Percentiles rank a stretch among this genome's conserved stretches.
These are phyloP conservation scores for Kondoa malvinella DNA, from an alignment of 768 basidiomycete species.

Conservation along the genomic window DNA sequence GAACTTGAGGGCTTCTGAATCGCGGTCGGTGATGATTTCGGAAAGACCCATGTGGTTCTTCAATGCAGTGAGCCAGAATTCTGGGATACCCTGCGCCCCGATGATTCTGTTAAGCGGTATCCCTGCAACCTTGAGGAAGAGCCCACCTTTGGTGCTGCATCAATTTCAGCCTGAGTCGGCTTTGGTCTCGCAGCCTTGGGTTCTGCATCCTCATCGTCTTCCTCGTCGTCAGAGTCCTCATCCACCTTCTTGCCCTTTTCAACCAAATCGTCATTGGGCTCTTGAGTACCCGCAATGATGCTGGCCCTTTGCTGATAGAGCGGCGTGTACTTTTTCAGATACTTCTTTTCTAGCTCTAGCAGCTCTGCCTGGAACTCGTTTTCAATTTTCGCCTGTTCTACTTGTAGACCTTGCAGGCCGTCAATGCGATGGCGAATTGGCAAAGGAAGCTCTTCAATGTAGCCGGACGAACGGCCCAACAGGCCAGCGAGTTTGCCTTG, in stretches of 20 bases:
- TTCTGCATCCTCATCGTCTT: conserved; percentile 29
- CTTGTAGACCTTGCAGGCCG: conserved; percentile 84
- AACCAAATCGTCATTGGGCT: conserved; percentile 65
- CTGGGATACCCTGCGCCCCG: conserved; percentile 48
- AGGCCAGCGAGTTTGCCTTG: conserved; percentile 71
- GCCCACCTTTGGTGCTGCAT: conserved; percentile 22
- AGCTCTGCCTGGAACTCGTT: conserved; percentile 90
- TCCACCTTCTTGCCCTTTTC: conserved; percentile 66
- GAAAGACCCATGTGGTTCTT: conserved; percentile 72
- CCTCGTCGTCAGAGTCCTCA: conserved; percentile 39
- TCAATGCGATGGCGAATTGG: conserved; percentile 70
- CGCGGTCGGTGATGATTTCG: conserved; percentile 83
- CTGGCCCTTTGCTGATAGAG: conserved; percentile 69
- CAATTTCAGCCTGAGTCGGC: conserved; percentile 26
- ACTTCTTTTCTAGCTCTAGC: conserved; percentile 85
- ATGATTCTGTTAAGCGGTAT: not conserved
- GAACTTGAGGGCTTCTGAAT: conserved; percentile 65
- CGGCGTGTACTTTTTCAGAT: conserved; percentile 41
- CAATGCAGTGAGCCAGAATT: conserved; percentile 96
- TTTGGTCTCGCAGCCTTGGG: conserved; percentile 21
- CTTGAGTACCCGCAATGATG: conserved; percentile 60
- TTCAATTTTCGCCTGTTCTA: conserved; percentile 75
- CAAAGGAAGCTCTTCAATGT: conserved; percentile 71
- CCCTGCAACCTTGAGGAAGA: conserved; percentile 4
- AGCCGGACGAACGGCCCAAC: conserved; percentile 80